Evolutionary conservation across 1,284 basidiomycete species (phyloP).

Genomic region (Clitocybe nebularis): DNA sequence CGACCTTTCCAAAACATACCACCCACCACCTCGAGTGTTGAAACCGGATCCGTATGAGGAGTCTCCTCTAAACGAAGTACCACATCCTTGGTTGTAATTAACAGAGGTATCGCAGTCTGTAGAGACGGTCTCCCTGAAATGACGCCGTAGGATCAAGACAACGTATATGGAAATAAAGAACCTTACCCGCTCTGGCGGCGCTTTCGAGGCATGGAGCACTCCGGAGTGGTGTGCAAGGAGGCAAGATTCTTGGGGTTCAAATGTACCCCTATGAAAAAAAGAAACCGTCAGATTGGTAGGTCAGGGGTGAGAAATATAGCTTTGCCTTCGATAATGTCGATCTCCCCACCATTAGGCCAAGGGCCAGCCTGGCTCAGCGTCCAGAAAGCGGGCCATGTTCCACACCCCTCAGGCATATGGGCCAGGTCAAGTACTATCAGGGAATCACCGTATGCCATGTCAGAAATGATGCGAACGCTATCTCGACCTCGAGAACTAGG

Average conservation of each 20-base stretch:
- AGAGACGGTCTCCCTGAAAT: constrained; percentile 28
- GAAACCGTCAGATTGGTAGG: not conserved
- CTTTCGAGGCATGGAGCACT: constrained; percentile 38
- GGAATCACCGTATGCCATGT: constrained; percentile 37
- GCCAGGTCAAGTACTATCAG: constrained; percentile 45
- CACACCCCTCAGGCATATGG: constrained; percentile 56
- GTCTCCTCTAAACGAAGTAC: constrained; percentile 38
- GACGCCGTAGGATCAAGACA: constrained; percentile 9
- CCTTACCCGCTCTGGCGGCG: constrained; percentile 42
- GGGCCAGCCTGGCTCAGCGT: constrained; percentile 45
- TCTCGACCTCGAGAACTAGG: constrained; percentile 39
- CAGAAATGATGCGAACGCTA: constrained; percentile 47
- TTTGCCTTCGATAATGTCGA: constrained; percentile 49
- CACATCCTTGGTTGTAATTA: constrained; percentile 63
- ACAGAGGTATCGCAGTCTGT: constrained; percentile 46
- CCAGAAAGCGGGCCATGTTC: constrained; percentile 69
- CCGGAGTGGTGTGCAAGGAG: constrained; percentile 49
- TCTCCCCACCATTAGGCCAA: constrained; percentile 51
- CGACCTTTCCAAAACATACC: constrained; percentile 41
- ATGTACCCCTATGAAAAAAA: constrained; percentile 38
- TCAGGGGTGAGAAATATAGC: not conserved
- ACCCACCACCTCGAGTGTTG: constrained; percentile 50
- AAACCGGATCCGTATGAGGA: constrained; percentile 48
- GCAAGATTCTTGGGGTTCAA: constrained; percentile 38
- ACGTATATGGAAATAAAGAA: constrained; percentile 11